Conservation (phyloP, 768 basidiomycete genomes). For the Boletus rufocinnamomeus region DNA sequence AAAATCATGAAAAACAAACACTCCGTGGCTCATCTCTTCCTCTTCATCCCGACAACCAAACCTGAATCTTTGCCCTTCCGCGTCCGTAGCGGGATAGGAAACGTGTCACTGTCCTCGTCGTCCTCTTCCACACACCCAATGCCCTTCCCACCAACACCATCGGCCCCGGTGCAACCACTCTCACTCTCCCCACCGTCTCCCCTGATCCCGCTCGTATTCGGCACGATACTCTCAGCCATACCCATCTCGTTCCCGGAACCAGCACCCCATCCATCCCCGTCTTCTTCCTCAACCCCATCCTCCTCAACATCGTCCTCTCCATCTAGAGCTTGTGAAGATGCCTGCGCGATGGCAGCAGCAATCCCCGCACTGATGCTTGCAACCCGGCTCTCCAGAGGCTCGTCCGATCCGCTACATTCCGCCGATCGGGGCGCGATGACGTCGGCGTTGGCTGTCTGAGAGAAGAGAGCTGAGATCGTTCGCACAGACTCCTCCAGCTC, state of each 20-base stretch:
- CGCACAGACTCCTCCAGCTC: slow-evolving; percentile 73
- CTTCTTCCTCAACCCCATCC: slow-evolving; percentile 41
- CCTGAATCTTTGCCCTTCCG: slow-evolving; percentile 61
- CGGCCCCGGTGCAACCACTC: slow-evolving; percentile 20
- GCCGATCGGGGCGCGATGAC: slow-evolving; percentile 34
- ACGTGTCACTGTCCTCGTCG: slow-evolving; percentile 69
- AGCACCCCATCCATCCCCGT: slow-evolving; percentile 43
- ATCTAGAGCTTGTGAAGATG: slow-evolving; percentile 60
- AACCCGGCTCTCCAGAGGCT: slow-evolving; percentile 59
- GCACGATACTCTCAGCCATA: slow-evolving; percentile 52
- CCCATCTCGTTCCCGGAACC: slow-evolving; percentile 53
- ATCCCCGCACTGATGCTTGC: slow-evolving; percentile 82
- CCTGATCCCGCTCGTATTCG: slow-evolving; percentile 64
- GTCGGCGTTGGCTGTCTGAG: slow-evolving; percentile 45
- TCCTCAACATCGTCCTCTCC: slow-evolving; percentile 52
- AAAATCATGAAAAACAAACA: slow-evolving; percentile 1
- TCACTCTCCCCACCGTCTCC: slow-evolving; percentile 36
- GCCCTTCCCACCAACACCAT: slow-evolving; percentile 17
- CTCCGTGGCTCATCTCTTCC: slow-evolving; percentile 57
- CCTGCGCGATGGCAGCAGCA: slow-evolving; percentile 77
- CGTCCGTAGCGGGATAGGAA: slow-evolving; percentile 70
- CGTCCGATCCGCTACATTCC: slow-evolving; percentile 39
- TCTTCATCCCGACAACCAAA: slow-evolving; percentile 52
- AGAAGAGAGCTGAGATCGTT: slow-evolving; percentile 69
- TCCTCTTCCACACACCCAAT: slow-evolving; percentile 48